Conservation (phyloP, 1,139 yeast species). For the Debaryomycetaceae sp. region DNA sequence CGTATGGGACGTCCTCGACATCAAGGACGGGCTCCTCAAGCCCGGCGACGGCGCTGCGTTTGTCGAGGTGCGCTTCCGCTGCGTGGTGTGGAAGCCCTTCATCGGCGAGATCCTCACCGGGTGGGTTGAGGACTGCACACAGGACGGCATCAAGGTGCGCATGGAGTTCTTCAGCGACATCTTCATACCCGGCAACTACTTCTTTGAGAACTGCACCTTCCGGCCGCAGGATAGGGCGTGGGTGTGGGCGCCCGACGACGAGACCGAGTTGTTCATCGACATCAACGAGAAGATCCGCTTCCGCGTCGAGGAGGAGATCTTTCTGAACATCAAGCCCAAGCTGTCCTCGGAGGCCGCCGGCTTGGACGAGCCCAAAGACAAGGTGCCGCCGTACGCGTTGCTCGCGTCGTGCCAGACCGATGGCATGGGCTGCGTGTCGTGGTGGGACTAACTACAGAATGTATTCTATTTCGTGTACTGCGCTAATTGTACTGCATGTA, state of each 20-base stretch:
- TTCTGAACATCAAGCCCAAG: conserved; percentile 76
- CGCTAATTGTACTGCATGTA: conserved; percentile 90
- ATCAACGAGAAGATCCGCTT: conserved; percentile 86
- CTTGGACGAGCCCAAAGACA: conserved; percentile 29
- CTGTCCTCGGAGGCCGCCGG: conserved; percentile 51
- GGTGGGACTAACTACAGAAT: conserved; percentile 72
- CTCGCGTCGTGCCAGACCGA: conserved; percentile 92
- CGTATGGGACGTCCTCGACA: conserved; percentile 74
- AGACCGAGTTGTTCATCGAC: conserved; percentile 74
- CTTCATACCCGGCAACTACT: conserved; percentile 73
- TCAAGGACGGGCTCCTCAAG: conserved; percentile 81
- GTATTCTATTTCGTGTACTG: conserved; percentile 1
- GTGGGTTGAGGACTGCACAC: conserved; percentile 83
- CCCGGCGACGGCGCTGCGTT: conserved; percentile 97
- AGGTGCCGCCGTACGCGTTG: conserved; percentile 72
- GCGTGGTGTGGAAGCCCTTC: conserved; percentile 87
- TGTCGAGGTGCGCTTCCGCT: conserved; percentile 69
- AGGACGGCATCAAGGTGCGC: conserved; percentile 79
- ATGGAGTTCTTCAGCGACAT: conserved; percentile 91
- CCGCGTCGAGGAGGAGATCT: conserved; percentile 83
- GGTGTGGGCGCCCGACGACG: conserved; percentile 84
- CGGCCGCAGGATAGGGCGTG: conserved; percentile 81
- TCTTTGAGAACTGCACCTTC: conserved; percentile 76
- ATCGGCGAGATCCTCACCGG: conserved; percentile 93
- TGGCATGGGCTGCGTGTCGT: conserved; percentile 92